Evolutionary conservation across 2,329 filamentous ascomycete species (phyloP), one percentile per base, ranked within the genome.

Genomic region (Claviceps citrina): DNA sequence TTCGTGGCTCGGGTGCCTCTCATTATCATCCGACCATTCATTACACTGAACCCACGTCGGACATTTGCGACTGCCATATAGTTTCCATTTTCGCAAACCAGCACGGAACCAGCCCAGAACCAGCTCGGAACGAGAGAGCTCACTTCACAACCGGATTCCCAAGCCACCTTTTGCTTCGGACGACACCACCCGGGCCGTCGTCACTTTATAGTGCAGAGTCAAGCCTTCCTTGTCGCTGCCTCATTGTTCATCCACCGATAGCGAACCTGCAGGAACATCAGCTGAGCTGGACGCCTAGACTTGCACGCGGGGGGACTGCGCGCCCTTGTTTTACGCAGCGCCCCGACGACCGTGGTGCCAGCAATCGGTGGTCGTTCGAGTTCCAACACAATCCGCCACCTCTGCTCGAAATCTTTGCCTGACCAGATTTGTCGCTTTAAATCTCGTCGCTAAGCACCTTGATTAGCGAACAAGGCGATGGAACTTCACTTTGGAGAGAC

Each of bases 331-430:
- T 35, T 39, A 34, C 41, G 39, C 40, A 33, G 40, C 42, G 27
- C 22, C 18, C 13, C 15, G 22, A 43, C 28, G n/a, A 26, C 30
- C 13, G 18, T 18, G 9, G 20, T 26, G 20, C 15, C 26, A 16
- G 22, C 37, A 32, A 20, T 30, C 7, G 16, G 27, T 28, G 16
- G 27, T 28, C 30, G 16, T 27, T 31, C n/a, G 24, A 33, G 5
- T 24, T 31, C 20, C 16, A 22, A 46, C 47, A 49, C 52, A 54
- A 51, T 49, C 50, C 51, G 9, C 19, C 26, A 15, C 12, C 31
- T 19, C 12, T 18, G 22, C 35, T 37, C 18, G 26, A 28, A 7
- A 28, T 26, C 49, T 51, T 49, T 49, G 19, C 22, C 28, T 20
- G 4, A n/a, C 26, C 15, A 18, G 22, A 25, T 32, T 15, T 7